phyloP scores from a whole-genome alignment of 257 asterid species.

The Nicotiana knightiana region DNA sequence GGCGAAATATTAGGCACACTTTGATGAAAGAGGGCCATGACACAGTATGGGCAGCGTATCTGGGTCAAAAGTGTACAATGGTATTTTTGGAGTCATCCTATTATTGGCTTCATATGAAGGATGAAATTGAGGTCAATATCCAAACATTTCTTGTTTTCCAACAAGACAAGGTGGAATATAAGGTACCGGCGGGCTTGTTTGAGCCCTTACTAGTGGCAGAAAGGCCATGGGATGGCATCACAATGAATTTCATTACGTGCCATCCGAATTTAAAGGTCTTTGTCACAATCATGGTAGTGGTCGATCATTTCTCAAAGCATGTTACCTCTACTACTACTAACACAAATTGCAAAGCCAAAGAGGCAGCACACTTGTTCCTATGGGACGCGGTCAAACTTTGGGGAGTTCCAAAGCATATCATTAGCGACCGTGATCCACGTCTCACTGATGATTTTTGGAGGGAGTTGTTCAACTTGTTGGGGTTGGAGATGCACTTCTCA shows the following conservation, averaged over 20 bases:
- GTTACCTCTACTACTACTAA: not conserved
- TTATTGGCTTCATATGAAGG: not conserved
- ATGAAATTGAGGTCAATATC: not conserved
- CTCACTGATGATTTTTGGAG: no score
- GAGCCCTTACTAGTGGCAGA: not conserved
- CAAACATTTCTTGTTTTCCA: not conserved
- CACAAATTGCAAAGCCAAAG: not conserved
- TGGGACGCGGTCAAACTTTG: not conserved
- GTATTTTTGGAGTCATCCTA: no score
- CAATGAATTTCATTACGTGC: no score
- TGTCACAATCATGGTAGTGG: no score
- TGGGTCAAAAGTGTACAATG: not conserved
- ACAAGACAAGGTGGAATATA: not conserved
- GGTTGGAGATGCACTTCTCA: not conserved
- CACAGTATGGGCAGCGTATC: not conserved
- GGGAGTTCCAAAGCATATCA: not conserved
- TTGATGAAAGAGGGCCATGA: not conserved
- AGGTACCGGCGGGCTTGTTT: not conserved
- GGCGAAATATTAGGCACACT: no score
- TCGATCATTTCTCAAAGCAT: no score
- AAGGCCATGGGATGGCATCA: no score
- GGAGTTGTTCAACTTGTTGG: not conserved
- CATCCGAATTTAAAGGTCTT: no score
- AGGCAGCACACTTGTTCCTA: not conserved
- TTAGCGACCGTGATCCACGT: not conserved